Evolutionary conservation across 371 early-diverging fungal genomes (phyloP).

Genomic region (Rhizopus arrhizus): DNA sequence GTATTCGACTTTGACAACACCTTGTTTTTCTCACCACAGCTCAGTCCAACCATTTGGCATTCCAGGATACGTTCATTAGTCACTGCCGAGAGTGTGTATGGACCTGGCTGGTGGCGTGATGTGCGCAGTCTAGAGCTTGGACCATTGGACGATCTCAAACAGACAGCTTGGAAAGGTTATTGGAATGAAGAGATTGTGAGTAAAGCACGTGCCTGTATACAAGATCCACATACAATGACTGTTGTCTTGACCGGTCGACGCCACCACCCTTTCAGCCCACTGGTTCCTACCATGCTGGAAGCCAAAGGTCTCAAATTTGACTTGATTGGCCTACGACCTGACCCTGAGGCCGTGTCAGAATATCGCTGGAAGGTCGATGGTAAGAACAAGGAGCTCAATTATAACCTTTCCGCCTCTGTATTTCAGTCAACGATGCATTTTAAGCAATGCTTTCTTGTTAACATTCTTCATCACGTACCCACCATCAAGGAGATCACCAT

Average conservation of each 20-base stretch:
- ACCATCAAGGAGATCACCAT: conserved; percentile 41
- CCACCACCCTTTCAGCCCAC: conserved; percentile 50
- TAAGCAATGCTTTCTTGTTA: conserved; percentile 57
- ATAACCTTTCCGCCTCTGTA: conserved; percentile 25
- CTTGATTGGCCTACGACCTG: conserved; percentile 55
- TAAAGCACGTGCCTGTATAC: conserved; percentile 31
- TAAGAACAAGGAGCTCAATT: conserved; percentile 8
- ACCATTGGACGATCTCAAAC: conserved; percentile 16
- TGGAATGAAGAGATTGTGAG: conserved; percentile 46
- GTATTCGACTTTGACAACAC: conserved; percentile 92
- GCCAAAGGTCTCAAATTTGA: conserved; percentile 53
- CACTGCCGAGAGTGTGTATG: conserved; percentile 56
- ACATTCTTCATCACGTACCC: conserved; percentile 49
- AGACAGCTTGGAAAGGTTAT: conserved; percentile 36
- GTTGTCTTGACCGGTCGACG: conserved; percentile 65
- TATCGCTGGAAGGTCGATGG: conserved; percentile 10
- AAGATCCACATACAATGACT: conserved; percentile 47
- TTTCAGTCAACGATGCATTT: conserved; percentile 59
- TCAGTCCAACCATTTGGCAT: conserved; percentile 81
- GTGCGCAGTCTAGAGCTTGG: conserved; percentile 41
- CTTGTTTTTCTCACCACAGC: conserved; percentile 79
- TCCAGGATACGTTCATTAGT: conserved; percentile 50
- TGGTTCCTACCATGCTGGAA: conserved; percentile 43
- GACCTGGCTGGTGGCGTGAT: conserved; percentile 79
- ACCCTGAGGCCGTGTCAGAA: conserved; percentile 35